Percentiles rank a stretch among this genome's conserved stretches.
These are phyloP conservation scores for Gossypium trilobum DNA, from an alignment of 441 rosid species.

Conservation along the genomic window DNA sequence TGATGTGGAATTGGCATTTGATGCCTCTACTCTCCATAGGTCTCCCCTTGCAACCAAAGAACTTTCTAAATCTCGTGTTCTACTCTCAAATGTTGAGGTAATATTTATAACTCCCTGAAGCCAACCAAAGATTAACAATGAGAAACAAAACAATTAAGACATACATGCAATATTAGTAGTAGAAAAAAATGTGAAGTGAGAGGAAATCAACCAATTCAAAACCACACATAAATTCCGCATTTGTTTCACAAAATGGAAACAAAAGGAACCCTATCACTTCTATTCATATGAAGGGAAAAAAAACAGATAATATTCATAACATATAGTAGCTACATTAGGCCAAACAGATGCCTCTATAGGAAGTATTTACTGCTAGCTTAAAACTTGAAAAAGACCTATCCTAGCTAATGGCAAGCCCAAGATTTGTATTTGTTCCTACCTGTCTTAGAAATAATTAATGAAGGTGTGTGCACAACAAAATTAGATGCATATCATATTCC, in stretches of 20 bases:
- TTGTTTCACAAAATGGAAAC: neutral
- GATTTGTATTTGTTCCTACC: neutral
- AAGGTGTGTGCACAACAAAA: neutral
- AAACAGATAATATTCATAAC: neutral
- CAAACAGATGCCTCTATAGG: neutral
- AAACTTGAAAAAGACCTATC: neutral
- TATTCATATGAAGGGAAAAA: neutral
- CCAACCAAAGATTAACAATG: conserved; percentile 12
- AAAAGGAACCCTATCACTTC: neutral
- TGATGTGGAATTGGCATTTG: conserved; percentile 50
- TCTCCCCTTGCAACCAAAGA: conserved; percentile 88
- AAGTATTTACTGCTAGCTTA: neutral
- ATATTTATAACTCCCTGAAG: conserved; percentile 67
- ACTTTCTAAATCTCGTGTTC: conserved; percentile 58
- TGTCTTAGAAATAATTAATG: neutral
- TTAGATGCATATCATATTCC: neutral
- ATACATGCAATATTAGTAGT: neutral
- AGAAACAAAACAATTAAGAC: neutral
- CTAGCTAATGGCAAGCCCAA: neutral
- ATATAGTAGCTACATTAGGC: neutral
- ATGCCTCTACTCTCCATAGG: conserved; percentile 87
- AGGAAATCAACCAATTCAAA: neutral
- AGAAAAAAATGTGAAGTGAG: neutral
- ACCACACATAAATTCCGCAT: neutral
- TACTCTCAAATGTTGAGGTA: conserved; percentile 69